These are phyloP conservation scores for Tulasnella calospora DNA, from an alignment of 768 basidiomycete genomes.

Conservation along the genomic window DNA sequence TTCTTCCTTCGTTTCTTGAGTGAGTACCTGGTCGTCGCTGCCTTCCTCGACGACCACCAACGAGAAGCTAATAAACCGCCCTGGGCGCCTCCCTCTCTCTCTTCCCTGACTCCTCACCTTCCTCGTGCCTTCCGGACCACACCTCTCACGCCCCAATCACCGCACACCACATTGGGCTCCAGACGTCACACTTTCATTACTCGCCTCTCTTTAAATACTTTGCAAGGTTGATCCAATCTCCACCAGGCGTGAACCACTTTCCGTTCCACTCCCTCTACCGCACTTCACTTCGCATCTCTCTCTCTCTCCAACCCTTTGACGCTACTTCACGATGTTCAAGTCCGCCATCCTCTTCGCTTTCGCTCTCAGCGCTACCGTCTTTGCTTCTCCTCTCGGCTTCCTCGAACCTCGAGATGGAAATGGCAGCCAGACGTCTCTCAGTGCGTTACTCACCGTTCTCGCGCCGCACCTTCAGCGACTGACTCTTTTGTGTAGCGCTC, in stretches of 20 bases:
- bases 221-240: neutral
- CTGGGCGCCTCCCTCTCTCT: neutral
- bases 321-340: slow-evolving; percentile 7
- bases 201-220: neutral
- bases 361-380: neutral
- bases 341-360: slow-evolving; percentile 9
- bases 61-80: neutral
- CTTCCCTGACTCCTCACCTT: neutral
- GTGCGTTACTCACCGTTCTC: neutral
- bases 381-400: neutral
- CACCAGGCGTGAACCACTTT: slow-evolving; percentile 4
- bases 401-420: neutral
- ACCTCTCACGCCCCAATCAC: neutral
- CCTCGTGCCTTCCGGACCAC: neutral
- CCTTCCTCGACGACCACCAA: neutral
- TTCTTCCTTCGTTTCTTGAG: neutral
- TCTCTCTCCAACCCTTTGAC: neutral
- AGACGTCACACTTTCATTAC: slow-evolving; percentile 1
- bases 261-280: neutral
- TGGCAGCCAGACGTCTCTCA: slow-evolving; percentile 11
- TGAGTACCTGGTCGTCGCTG: slow-evolving; percentile 4
- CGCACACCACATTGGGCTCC: no score
- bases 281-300: no score
- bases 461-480: neutral
- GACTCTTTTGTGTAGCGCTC: slow-evolving; percentile 11